Percentiles rank a stretch among this genome's conserved stretches.
Evolutionary conservation across 1,284 basidiomycete species (phyloP).

Genomic region (Vanrija humicola): DNA sequence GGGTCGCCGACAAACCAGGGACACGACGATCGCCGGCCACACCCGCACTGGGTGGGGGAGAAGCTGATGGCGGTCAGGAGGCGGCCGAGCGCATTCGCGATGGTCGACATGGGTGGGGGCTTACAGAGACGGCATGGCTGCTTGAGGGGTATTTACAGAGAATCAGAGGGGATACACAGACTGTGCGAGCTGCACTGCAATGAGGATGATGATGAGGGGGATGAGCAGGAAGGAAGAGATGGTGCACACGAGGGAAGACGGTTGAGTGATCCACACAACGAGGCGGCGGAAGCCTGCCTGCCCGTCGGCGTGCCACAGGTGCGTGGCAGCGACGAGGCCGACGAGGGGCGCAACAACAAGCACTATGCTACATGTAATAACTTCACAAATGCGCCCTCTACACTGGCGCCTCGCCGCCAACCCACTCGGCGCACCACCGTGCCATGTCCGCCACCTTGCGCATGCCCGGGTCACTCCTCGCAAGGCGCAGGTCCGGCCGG

Average conservation of each 20-base stretch:
- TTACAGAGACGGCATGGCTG: not conserved
- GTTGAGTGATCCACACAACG: too few relatives aligned
- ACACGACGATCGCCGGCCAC: slow-evolving; percentile 1
- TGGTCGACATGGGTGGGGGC: not conserved
- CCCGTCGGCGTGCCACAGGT: too few relatives aligned
- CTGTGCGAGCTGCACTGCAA: too few relatives aligned
- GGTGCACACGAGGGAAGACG: too few relatives aligned
- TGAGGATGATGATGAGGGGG: too few relatives aligned
- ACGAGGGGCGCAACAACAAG: too few relatives aligned
- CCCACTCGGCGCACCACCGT: slow-evolving; percentile 39
- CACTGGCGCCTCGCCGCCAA: slow-evolving; percentile 30
- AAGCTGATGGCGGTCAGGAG: too few relatives aligned
- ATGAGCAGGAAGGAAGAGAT: too few relatives aligned
- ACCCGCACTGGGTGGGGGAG: not conserved
- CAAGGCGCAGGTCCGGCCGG: slow-evolving; percentile 38
- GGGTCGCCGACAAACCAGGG: slow-evolving; percentile 17
- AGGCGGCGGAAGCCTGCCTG: too few relatives aligned
- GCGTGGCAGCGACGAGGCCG: too few relatives aligned
- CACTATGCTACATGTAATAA: not conserved
- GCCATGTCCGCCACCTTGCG: slow-evolving; percentile 32
- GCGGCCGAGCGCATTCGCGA: not conserved
- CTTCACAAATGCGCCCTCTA: not conserved
- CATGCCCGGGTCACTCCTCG: slow-evolving; percentile 34
- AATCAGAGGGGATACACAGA: too few relatives aligned
- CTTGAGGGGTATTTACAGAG: too few relatives aligned